These are phyloP conservation scores for Rosa chinensis DNA, from an alignment of 306 rosid genomes.

Conservation along the genomic window DNA sequence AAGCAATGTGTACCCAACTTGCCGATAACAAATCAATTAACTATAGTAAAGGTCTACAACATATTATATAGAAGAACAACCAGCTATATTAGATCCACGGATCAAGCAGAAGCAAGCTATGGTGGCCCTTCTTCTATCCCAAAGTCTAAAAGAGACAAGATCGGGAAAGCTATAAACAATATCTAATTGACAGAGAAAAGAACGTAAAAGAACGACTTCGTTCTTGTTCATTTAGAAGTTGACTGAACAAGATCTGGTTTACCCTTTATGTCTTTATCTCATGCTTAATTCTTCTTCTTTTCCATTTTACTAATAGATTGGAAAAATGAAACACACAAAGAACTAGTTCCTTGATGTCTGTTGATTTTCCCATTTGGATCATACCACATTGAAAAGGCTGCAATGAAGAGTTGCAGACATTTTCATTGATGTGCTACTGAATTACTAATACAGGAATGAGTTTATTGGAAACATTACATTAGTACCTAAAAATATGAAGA, in stretches of 20 bases:
- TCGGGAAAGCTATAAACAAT: neutral
- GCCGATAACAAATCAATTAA: neutral
- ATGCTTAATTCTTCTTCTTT: neutral
- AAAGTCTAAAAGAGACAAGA: neutral
- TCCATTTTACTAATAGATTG: neutral
- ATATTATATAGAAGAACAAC: neutral
- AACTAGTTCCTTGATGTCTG: neutral
- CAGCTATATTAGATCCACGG: constrained; percentile 5
- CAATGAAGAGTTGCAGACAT: neutral
- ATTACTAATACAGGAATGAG: constrained; percentile 2
- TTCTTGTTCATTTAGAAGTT: neutral
- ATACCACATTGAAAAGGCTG: neutral
- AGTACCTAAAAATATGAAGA: constrained; percentile 13
- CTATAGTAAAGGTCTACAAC: neutral
- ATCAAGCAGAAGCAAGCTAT: neutral
- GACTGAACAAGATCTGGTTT: neutral
- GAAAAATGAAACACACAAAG: neutral
- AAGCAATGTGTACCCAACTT: neutral
- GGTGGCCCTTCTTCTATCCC: neutral
- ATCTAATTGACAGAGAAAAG: neutral
- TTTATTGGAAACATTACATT: neutral
- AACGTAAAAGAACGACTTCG: neutral
- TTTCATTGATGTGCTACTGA: neutral
- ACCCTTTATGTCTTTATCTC: neutral
- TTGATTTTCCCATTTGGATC: neutral